Evolutionary conservation across 2,329 filamentous ascomycete species (phyloP).

Genomic region (Graphilbum sp.): DNA sequence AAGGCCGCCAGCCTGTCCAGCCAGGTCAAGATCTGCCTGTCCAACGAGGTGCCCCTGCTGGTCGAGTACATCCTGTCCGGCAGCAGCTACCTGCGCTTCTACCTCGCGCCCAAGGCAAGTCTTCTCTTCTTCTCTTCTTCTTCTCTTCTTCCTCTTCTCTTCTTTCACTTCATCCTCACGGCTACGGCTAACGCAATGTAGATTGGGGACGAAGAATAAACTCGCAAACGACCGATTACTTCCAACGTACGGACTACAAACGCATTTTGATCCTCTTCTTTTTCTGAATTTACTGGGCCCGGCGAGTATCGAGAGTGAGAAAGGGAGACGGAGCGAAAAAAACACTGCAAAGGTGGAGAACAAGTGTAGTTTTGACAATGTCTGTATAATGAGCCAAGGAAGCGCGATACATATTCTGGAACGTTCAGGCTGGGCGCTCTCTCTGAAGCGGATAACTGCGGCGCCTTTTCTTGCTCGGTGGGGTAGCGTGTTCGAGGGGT

Average conservation of each 20-base stretch:
- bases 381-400: background rate
- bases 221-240: background rate
- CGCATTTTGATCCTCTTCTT: too few species aligned
- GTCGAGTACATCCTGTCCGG: constrained; percentile 77
- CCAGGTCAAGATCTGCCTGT: constrained; percentile 81
- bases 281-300: too few species aligned
- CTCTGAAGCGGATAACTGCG: too few species aligned
- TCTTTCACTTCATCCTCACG: background rate
- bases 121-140: background rate
- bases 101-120: constrained; percentile 89
- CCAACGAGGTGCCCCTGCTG: constrained; percentile 86
- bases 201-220: constrained; percentile 23
- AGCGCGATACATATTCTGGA: background rate
- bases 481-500: too few species aligned
- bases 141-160: background rate
- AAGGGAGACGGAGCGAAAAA: too few species aligned
- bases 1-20: constrained; percentile 77
- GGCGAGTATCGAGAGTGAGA: too few species aligned
- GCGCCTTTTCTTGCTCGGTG: too few species aligned
- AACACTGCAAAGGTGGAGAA: too few species aligned
- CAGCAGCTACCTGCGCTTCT: constrained; percentile 87
- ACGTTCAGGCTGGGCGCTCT: too few species aligned
- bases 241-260: too few species aligned
- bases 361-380: background rate
- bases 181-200: constrained; percentile 10